Evolutionary conservation across 169 alveolate genomes (phyloP), one percentile per base, ranked within the genome.

Genomic region (Plasmodium gonderi): DNA sequence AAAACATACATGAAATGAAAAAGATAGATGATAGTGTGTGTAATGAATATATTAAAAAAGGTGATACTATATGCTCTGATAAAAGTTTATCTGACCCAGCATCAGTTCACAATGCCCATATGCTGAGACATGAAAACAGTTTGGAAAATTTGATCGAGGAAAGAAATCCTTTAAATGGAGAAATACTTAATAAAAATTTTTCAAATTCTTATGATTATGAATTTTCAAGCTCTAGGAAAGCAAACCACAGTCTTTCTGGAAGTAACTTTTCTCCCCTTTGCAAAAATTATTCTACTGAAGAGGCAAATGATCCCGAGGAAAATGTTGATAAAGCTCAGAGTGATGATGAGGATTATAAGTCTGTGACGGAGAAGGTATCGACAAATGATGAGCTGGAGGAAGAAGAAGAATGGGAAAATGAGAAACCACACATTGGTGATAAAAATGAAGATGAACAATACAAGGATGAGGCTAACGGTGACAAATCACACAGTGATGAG

Each of bases 211-310:
- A 65, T 36, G 47, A 64, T 49, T 65, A 26, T 42, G 91, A 68
- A 1, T 26, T 67, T 31, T 31, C 91, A 38, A 67, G 76, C 51
- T 67, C 91, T 8, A 47, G 81, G 26, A 81, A 65, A 67, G 80
- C 91, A 11, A 79, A 81, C n/a, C 69, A 47, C 20, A 75, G 91
- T 45, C 42, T 81, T 68, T 65, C 81, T 14, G 91, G 76, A 42
- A 54, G 44, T 42, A 31, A 12, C 33, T 23, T 12, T 29, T 44
- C 80, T 12, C 79, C 78, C n/a, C 29, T 47, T 29, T 69, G 9
- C 23, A 38, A 65, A 38, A 80, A 80, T 67, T 20, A 64, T 60
- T 60, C n/a, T 29, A 54, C 9, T 23, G 33, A 31, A 38, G 91
- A 12, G 49, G 33, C 1, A 49, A 49, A 45, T 23, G 20, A 31